Evolutionary conservation across 2,329 filamentous ascomycete genomes (phyloP), one percentile per base, ranked within the genome.

Genomic region (Alternaria atra): DNA sequence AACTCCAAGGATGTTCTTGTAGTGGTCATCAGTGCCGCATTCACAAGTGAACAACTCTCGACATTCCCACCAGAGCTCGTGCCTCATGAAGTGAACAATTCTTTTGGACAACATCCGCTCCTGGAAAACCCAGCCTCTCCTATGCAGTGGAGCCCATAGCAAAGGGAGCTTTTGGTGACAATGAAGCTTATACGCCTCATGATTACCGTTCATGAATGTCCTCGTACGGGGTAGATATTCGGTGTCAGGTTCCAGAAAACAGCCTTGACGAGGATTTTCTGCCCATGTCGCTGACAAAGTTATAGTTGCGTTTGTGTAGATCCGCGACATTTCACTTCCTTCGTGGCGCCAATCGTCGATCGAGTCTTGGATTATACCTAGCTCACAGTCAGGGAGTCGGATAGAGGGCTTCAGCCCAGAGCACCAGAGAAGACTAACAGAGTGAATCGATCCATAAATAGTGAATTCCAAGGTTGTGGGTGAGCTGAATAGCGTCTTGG

Each of bases 401-500:
- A 10, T 17, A 13, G 4, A 39, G 1, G 7, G 3, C n/a, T 39
- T 39, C 7, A 8, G n/a, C 4, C n/a, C n/a, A 2, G n/a, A 4
- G 2, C 4, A 8, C n/a, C 9, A 39, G 3, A 17, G 9, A 39
- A 39, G n/a, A 39, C 35, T 47, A 61, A 46, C 53, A 70, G 0
- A 69, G 42, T 12, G 52, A 54, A 35, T 70, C 67, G 12, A 70
- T 67, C 67, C 67, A 68, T 3, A 69, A 25, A 37, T 66, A 69
- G 0, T 44, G 5, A 4, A 67, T 12, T 3, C 52, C 63, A 9
- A 69, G 50, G 5, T n/a, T 40, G n/a, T 60, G 34, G 5, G 52
- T 55, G 5, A 66, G 37, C 3, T 29, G 5, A 12, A 67, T 57
- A 7, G 68, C 65, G 51, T 70, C 55, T 9, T 58, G 48, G 25